Base-by-base conservation (phyloP, 2,329 filamentous ascomycete genomes). In the Fusarium metavorans region DNA sequence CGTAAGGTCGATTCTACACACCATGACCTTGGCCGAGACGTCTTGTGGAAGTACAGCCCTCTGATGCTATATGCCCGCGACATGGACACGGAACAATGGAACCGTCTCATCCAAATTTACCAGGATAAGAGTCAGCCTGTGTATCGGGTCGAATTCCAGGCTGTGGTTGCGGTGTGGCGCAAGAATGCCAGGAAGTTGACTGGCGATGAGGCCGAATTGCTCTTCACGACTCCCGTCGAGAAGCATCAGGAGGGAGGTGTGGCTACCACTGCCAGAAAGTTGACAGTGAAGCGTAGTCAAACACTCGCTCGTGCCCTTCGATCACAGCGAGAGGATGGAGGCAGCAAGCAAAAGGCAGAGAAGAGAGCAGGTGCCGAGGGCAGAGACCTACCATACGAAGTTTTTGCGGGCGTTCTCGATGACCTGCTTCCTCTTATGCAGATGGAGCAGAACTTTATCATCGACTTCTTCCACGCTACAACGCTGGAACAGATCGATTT, bases 391-490 rank as follows among this genome's bases (percentile, higher is more conserved):
- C 91, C 94, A 0, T 96, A 92, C 76, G 95, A 98, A 82, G 91
- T 94, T 4, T 98, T 98, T 82, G 88, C 91, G 1, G 92, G 92
- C 41, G 91, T 94, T 14, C 84, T 98, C 71, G 93, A 97, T 67
- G 95, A 98, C 78, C 90, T 97, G 73, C 85, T 95, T 52, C 94
- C 93, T 7, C 88, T 97, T 66, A 92, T 98, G 68, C 92, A 95
- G 76, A 95, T 96, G 82, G 97, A 99, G 83, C 96, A 99, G 82
- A 98, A 98, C 81, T 99, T 98, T 80, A 88, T 98, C 58, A 92
- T 98, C n/a, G 95, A 97, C 77, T 97, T 98, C 82, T 98, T 98
- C 88, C 96, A 98, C 78, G 91, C 97, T 30, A 94, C 93, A n/a
- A 97, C 95, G 2, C 87, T 96, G 32, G 92, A 95, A 78, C 92